Evolutionary conservation across 2,329 filamentous ascomycete species (phyloP).

Genomic region (Alternaria brassicicola): DNA sequence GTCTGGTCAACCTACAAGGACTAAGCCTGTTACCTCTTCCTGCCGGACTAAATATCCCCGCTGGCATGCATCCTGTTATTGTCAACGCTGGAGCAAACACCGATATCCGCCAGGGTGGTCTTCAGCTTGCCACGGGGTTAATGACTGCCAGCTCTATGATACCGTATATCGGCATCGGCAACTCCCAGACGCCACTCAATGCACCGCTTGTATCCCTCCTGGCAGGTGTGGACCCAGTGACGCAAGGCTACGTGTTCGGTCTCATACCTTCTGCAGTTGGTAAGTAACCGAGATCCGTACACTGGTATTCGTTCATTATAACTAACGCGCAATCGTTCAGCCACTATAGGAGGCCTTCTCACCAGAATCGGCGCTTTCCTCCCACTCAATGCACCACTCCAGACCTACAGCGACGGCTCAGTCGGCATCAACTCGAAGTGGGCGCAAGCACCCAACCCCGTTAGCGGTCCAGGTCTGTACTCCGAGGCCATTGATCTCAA

Average conservation of each 20-base stretch:
- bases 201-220: slow-evolving; percentile 7
- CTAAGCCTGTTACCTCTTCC: slow-evolving; percentile 4
- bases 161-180: slow-evolving; percentile 6
- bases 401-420: slow-evolving; percentile 5
- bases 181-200: slow-evolving; percentile 8
- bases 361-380: slow-evolving; percentile 13
- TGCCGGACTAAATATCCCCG: not conserved
- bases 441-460: slow-evolving; percentile 10
- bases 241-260: slow-evolving; percentile 2
- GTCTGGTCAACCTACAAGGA: slow-evolving; percentile 3
- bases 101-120: slow-evolving; percentile 11
- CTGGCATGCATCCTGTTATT: slow-evolving; percentile 13
- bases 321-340: not conserved
- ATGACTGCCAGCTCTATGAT: slow-evolving; percentile 7
- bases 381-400: slow-evolving; percentile 3
- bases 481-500: slow-evolving; percentile 14
- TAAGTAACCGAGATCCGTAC: not conserved
- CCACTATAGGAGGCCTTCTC: slow-evolving; percentile 8
- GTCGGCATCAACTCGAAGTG: slow-evolving; percentile 13
- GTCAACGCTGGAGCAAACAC: not conserved
- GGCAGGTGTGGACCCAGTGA: slow-evolving; percentile 5
- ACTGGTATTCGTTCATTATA: not conserved
- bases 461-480: slow-evolving; percentile 12
- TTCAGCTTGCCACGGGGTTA: slow-evolving; percentile 7
- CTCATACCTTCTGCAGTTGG: slow-evolving; percentile 11